Base-by-base conservation (phyloP, 2,329 filamentous ascomycete genomes). In the Fusarium mexicanum region DNA sequence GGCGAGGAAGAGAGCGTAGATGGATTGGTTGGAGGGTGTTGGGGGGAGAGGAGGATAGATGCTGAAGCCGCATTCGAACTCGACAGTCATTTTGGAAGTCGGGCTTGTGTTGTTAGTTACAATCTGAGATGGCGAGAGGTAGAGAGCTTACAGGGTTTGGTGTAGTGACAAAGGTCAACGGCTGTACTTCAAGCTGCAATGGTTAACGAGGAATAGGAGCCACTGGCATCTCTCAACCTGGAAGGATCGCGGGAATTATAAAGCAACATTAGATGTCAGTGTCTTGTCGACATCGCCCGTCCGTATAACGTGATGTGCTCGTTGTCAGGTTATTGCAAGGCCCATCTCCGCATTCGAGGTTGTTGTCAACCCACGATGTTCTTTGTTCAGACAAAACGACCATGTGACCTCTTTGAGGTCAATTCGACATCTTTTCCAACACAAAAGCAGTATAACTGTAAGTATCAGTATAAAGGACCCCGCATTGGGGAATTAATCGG, bases 11-110 rank as follows among this genome's bases (percentile, higher is more conserved):
- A 20, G 22, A 3, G n/a, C 24, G 22, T 65, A 67, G 31, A 33
- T 43, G 12, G 37, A 33, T 24, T 54, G 51, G 38, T 43, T 59
- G n/a, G 48, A 20, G 8, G 24, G 24, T 9, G 31, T 50, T 44
- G 18, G 38, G 9, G 54, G 35, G 5, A 67, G 50, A 4, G 50
- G 18, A 6, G 61, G 64, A 31, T 48, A 51, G 26, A 67, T 9
- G 31, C 61, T 67, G 50, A 67, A 59, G 9, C 50, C 64, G 31
- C 61, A 65, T 2, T 67, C 38, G 18, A 18, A 67, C 31, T 44
- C 43, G 18, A 24, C 43, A 1, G n/a, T 3, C 41, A 58, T 67
- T 20, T 33, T 43, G 26, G 6, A 1, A n/a, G 26, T 3, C 2
- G 4, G 6, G 1, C 8, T 26, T 16, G 5, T 12, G 20, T 7